Evolutionary conservation across 2,329 filamentous ascomycete species (phyloP), one percentile per base, ranked within the genome.

Genomic region (Ceratocystis harringtonii): DNA sequence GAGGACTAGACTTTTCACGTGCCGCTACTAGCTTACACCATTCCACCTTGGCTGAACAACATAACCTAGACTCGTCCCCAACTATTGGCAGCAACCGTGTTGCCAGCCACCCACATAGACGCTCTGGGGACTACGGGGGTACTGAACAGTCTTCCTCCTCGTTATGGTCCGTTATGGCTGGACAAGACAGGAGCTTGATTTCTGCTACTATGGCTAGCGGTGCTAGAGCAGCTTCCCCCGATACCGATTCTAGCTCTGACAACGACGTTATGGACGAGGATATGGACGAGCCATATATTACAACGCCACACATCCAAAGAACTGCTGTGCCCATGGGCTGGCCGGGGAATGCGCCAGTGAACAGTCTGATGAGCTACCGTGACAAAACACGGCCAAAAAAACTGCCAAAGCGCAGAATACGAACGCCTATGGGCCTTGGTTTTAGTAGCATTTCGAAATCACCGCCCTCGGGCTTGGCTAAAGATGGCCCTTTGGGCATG

Each of bases 21-120:
- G 92, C 92, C 10, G 94, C 90, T 68, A 96, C 92, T 10, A 95
- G 92, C 73, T 80, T 99, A 25, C 94, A 97, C 76, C 94, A 97
- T 75, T 96, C 92, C 17, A 97, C 89, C 0, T 82, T 97, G 7
- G 92, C 92, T 65, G 90, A 96, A 70, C 84, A 87, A 73, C 88
- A 89, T 0, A 94, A 89, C 4, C 91, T 92, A 2, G 91, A 95
- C 73, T 94, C 90, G 0, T 96, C 92, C 0, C 94, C 94, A 0
- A 92, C 87, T 12, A 86, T 94, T 65, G 57, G 45, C 41, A 85
- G 86, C 63, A 84, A 88, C 45, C 76, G 78, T 68, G 83, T 80
- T 30, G 41, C 43, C 19, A 28, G 48, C 10, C 61, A 83, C 86
- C 78, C 84, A 81, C 71, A 86, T 86, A 78, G 81, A 62, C 75